Conservation (phyloP, 1,139 yeast genomes). For the Saccharomyces hybrid region DNA sequence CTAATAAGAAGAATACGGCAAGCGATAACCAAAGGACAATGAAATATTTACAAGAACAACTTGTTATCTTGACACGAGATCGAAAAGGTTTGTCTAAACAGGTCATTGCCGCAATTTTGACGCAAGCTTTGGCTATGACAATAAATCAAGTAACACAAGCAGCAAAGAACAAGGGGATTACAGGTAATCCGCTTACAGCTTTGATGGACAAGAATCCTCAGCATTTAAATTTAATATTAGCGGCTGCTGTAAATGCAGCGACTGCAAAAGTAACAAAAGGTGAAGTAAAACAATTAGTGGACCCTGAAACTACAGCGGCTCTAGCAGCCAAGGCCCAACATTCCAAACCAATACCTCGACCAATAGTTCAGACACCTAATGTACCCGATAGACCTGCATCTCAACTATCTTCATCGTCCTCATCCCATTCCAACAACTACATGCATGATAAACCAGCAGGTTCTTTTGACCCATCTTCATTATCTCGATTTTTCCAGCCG, state of each 20-base stretch:
- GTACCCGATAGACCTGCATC: conserved; percentile 7
- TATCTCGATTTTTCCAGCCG: conserved; percentile 33
- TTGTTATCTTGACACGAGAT: conserved; percentile 61
- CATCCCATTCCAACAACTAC: background rate
- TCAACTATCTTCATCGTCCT: background rate
- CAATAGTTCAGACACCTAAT: conserved; percentile 7
- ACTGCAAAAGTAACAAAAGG: conserved; percentile 55
- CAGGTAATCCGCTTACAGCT: conserved; percentile 71
- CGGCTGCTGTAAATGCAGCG: conserved; percentile 75
- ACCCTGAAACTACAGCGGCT: conserved; percentile 10
- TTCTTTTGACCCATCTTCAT: conserved; percentile 31
- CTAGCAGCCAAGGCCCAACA: conserved; percentile 10
- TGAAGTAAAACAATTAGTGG: conserved; percentile 35
- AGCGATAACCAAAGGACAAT: conserved; percentile 32
- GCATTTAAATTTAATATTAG: conserved; percentile 74
- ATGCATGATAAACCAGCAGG: background rate
- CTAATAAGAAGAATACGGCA: conserved; percentile 13
- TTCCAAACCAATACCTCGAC: conserved; percentile 5
- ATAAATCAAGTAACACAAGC: conserved; percentile 84
- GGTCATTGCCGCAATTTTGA: conserved; percentile 69
- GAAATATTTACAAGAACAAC: conserved; percentile 62
- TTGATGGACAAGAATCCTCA: conserved; percentile 84
- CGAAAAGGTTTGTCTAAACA: conserved; percentile 63
- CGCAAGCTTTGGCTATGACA: conserved; percentile 90
- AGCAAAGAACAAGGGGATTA: conserved; percentile 77